These are phyloP conservation scores for Zychaea mexicana DNA, from an alignment of 371 early-diverging fungal genomes.

Conservation along the genomic window DNA sequence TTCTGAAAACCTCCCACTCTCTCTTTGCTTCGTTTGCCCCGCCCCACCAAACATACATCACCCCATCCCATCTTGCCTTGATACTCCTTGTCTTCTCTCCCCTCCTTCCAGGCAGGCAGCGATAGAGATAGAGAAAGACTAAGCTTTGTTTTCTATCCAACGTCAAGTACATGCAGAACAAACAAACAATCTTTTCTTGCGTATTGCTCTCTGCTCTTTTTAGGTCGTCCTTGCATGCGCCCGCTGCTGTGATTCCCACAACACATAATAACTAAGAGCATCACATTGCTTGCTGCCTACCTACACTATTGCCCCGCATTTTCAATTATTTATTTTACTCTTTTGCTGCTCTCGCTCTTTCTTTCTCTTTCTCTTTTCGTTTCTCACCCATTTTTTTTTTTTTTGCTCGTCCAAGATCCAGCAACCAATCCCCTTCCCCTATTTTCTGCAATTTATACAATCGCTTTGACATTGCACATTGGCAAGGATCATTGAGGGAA, in stretches of 20 bases:
- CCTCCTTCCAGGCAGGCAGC: too few relatives aligned
- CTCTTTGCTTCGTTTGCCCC: too few relatives aligned
- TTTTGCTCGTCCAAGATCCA: too few relatives aligned
- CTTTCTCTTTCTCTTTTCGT: neutral
- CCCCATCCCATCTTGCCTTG: too few relatives aligned
- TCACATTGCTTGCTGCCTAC: neutral
- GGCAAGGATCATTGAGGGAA: neutral
- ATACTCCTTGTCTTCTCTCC: too few relatives aligned
- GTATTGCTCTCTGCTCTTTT: neutral
- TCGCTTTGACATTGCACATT: constrained; percentile 2
- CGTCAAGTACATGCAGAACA: neutral
- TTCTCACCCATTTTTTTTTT: neutral
- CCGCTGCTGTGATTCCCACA: neutral
- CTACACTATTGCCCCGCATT: neutral
- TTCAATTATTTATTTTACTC: neutral
- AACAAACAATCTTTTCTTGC: neutral
- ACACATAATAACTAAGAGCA: neutral
- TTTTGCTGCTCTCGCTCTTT: neutral
- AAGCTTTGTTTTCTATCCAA: neutral
- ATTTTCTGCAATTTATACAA: too few relatives aligned
- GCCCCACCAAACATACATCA: neutral
- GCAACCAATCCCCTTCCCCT: constrained; percentile 1
- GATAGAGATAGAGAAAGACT: neutral
- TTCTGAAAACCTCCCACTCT: neutral
- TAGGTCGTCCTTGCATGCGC: constrained; percentile 3